Base-by-base conservation (phyloP, 192 early-diverging fungal species). In the Thamnidium elegans region DNA sequence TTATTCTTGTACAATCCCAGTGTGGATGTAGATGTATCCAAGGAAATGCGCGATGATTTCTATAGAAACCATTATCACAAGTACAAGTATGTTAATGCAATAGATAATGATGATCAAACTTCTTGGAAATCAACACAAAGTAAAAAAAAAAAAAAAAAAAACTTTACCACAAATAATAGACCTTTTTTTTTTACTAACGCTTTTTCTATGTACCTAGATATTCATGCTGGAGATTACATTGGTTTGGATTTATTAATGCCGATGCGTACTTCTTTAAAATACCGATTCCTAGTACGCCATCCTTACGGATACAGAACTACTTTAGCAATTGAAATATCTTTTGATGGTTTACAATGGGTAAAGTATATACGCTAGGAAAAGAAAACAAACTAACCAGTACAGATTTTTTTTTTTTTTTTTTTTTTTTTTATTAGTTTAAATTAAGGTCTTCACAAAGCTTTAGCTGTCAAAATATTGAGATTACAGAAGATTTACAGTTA, bases 161-260 rank as follows among this genome's bases (percentile, higher is more conserved):
- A 36, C 6, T 34, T 32, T 11, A 31, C 14, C 17, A 52, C n/a
- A n/a, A n/a, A n/a, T n/a, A n/a, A n/a, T n/a, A n/a, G n/a, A n/a
- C n/a, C 30, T 21, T 6, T 30, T 34, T 56, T 56, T 23, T 58
- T 65, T 48, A n/a, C 44, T 53, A 39, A 15, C n/a, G 45, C 30
- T 32, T 34, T 32, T 39, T 10, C 47, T 62, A 55, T 13, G 54
- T 26, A 3, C 26, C 26, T 63, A 72, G 77, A 72, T 21, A 82
- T 82, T 45, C 64, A 52, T 6, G 55, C 58, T 30, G 79, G 74
- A 9, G 83, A 85, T 46, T 85, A 81, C 54, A 79, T 85, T 72
- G 81, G 83, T 17, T 51, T 85, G 42, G 83, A 85, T 69, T 67
- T 85, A 67, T 45, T 85, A 36, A 64, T 82, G 26, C 66, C 69